Evolutionary conservation across 352 stramenopile genomes (phyloP), one percentile per base, ranked within the genome.

Genomic region (Phytophthora nicotianae): DNA sequence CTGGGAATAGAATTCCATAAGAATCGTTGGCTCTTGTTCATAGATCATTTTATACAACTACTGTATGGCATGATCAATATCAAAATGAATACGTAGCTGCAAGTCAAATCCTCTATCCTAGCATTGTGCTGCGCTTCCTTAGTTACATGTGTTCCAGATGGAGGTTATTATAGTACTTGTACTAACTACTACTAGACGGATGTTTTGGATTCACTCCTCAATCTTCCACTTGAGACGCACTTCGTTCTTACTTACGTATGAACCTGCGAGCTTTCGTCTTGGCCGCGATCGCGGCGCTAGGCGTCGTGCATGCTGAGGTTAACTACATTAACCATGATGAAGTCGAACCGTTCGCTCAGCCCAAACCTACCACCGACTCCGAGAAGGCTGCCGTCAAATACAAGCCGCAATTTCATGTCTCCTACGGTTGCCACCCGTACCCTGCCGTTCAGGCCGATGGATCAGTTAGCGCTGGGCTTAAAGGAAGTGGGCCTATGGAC

Each of bases 361-460:
- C 49, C 2, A 11, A 50, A 24, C 48, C 58, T 6, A 48, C 4
- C 6, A 62, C 50, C 14, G 35, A 62, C 16, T 49, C 43, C 4
- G 42, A 67, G 3, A 62, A 52, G 26, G 58, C 58, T 21, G 50
- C 58, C 4, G 42, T 68, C 21, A 58, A 47, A 17, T 65, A 48
- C 32, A 65, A 65, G 0, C 49, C 58, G 3, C 58, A 60, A 2
- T 32, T 65, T 21, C n/a, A 23, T 17, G 33, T 65, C 17, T 49
- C 20, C 13, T 53, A 65, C 13, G 57, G 57, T 6, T 65, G 57
- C 13, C 20, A 47, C 20, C 47, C 47, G 17, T 58, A 65, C 23
- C 47, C 57, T 46, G 57, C 47, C 16, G 57, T 58, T 16, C 26
- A 65, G 16, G 40, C 32, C 2, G 40, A 58, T 41, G 46, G 56